A percentile compares a stretch with the other conserved stretches of the same genome.
Evolutionary conservation across 108 stramenopile genomes (phyloP).

Genomic region (Cyclostephanos invisitatus): DNA sequence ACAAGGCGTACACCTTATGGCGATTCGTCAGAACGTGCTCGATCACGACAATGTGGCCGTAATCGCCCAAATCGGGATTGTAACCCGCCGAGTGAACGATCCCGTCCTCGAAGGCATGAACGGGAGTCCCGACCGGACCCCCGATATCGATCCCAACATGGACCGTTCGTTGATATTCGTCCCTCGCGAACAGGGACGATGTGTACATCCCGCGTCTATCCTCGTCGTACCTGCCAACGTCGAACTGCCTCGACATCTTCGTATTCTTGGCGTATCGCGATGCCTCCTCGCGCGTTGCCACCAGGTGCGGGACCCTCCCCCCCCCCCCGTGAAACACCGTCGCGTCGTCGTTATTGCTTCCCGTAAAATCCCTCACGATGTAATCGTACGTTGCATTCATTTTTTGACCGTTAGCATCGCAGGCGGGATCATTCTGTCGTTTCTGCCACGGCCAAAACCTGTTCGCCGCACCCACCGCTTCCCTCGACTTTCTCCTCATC

Average conservation of each 20-base stretch:
- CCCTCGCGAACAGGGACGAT: constrained; percentile 59
- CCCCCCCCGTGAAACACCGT: constrained; percentile 13
- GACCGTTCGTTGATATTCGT: constrained; percentile 60
- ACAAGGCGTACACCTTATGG: constrained; percentile 64
- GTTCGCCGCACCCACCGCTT: constrained; percentile 5
- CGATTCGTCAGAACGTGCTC: constrained; percentile 53
- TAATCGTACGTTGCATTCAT: constrained; percentile 42
- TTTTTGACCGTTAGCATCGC: constrained; percentile 2
- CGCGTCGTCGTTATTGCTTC: constrained; percentile 18
- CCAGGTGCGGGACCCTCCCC: constrained; percentile 31
- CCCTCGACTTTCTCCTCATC: constrained; percentile 11
- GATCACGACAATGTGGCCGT: constrained; percentile 81
- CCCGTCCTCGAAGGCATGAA: constrained; percentile 75
- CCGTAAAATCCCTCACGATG: constrained; percentile 27
- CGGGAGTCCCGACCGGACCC: constrained; percentile 69
- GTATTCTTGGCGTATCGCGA: constrained; percentile 18
- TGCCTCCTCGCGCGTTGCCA: constrained; percentile 33
- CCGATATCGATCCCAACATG: constrained; percentile 83
- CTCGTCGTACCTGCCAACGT: constrained; percentile 80
- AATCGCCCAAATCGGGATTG: constrained; percentile 79
- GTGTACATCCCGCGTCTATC: constrained; percentile 69
- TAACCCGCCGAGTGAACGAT: constrained; percentile 74
- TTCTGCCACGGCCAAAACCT: constrained; percentile 24
- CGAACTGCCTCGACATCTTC: constrained; percentile 20
- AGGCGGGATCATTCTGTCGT: constrained; percentile 6